Evolutionary conservation across 1,284 basidiomycete species (phyloP), one percentile per base, ranked within the genome.

Genomic region (Ceratobasidium sp.): DNA sequence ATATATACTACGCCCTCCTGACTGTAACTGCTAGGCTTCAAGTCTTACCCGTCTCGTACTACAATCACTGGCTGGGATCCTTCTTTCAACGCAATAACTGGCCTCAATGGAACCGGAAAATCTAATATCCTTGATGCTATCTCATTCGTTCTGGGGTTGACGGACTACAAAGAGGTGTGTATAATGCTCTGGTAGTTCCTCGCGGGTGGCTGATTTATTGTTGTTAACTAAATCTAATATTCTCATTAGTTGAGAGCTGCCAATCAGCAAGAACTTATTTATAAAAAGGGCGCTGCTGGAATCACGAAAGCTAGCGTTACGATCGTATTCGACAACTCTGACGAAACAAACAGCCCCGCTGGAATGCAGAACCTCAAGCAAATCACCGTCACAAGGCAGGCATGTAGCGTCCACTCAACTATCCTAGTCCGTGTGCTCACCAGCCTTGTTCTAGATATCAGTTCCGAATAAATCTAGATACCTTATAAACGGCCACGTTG

Each of bases 301-400:
- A 90, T 99, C 79, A 97, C 96, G 3, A 98, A 98, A 87, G 98
- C 98, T 0, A 97, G 96, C 80, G 98, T 99, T 2, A 99, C 98
- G 18, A 97, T 99, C 83, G 97, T 99, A 0, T 99, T 99, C 85
- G 96, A 99, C 89, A 99, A 99, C 85, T 95, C 95, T n/a, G 97
- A 99, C 85, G 89, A 91, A 42, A 89, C 91, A 23, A 96, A 91
- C 79, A 96, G 95, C 81, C 98, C 97, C 0, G 89, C 94, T 1
- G 97, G 97, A 0, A 91, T 95, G 63, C 93, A 97, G 84, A 90
- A 94, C 79, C 92, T 88, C 77, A 90, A 93, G 60, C 95, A 98
- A 85, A 97, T 99, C 82, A 99, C 97, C 0, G 97, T 99, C 28
- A 99, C 97, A 39, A 92, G 98, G 78, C 97, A 98, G 89, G 96